These are phyloP conservation scores for Gracilaria caudata DNA, from an alignment of 23 red algal species.

Conservation along the genomic window DNA sequence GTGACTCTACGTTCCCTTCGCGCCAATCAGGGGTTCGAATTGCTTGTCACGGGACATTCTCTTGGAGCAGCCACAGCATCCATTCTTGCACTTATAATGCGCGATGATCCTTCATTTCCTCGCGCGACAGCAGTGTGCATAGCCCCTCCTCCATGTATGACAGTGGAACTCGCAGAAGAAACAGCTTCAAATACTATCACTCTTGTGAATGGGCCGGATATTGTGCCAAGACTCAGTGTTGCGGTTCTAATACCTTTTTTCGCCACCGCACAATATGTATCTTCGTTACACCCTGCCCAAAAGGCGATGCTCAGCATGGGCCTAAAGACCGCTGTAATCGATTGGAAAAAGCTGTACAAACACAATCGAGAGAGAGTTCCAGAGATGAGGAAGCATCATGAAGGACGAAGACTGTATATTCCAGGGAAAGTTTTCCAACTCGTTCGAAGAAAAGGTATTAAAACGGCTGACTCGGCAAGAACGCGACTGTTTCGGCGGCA, in stretches of 20 bases:
- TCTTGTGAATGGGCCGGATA: slow-evolving; percentile 78
- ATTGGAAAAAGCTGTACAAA: slow-evolving; percentile 51
- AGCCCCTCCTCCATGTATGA: slow-evolving; percentile 68
- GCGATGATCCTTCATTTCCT: slow-evolving; percentile 62
- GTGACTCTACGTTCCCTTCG: slow-evolving; percentile 11
- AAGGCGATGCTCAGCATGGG: slow-evolving; percentile 60
- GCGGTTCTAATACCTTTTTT: slow-evolving; percentile 63
- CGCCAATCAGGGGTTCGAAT: slow-evolving; percentile 56
- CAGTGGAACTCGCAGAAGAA: slow-evolving; percentile 60
- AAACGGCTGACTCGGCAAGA: neutral
- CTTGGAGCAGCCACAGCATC: slow-evolving; percentile 71
- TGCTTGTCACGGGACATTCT: slow-evolving; percentile 83
- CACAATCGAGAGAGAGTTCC: slow-evolving; percentile 7
- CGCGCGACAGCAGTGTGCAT: slow-evolving; percentile 41
- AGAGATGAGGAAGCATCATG: slow-evolving; percentile 47
- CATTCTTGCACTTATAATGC: slow-evolving; percentile 70
- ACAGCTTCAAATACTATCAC: slow-evolving; percentile 38
- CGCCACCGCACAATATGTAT: slow-evolving; percentile 57
- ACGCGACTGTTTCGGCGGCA: slow-evolving; percentile 26
- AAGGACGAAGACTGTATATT: slow-evolving; percentile 54
- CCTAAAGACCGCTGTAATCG: slow-evolving; percentile 27
- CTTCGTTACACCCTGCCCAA: slow-evolving; percentile 22
- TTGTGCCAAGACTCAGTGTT: slow-evolving; percentile 80
- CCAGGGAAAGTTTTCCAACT: slow-evolving; percentile 66
- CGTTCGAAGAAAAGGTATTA: slow-evolving; percentile 39